Evolutionary conservation across 2,329 filamentous ascomycete genomes (phyloP).

Genomic region (Cercospora canescens): DNA sequence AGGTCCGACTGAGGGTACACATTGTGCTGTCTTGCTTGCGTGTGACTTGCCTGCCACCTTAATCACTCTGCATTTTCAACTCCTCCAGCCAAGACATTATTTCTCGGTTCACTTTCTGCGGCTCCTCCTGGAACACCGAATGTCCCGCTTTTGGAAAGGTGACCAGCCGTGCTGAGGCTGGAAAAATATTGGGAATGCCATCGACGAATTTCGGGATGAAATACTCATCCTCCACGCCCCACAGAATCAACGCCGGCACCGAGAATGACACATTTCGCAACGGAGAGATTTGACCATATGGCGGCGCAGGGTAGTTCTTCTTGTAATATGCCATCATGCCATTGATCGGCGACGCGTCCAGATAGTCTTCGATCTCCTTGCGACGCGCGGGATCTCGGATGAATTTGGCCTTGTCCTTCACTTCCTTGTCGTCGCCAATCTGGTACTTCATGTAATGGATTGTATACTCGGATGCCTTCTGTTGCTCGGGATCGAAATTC

Average conservation of each 20-base stretch:
- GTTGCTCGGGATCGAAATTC: slow-evolving; percentile 7
- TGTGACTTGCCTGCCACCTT: background rate
- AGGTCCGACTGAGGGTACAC: background rate
- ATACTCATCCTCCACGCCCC: background rate
- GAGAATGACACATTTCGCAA: background rate
- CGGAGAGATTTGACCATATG: slow-evolving; percentile 2
- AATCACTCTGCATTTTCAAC: background rate
- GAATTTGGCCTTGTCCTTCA: background rate
- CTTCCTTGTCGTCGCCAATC: slow-evolving; percentile 7
- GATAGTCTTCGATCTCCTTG: slow-evolving; percentile 5
- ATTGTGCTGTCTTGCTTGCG: background rate
- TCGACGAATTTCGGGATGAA: background rate
- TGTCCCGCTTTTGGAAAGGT: slow-evolving; percentile 5
- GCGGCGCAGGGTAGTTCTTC: slow-evolving; percentile 4
- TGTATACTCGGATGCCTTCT: slow-evolving; percentile 6
- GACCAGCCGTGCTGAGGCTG: background rate
- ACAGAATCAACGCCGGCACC: background rate
- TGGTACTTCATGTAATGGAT: slow-evolving; percentile 1
- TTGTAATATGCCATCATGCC: slow-evolving; percentile 13
- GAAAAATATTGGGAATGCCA: background rate
- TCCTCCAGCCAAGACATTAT: slow-evolving; percentile 3
- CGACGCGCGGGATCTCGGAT: slow-evolving; percentile 1
- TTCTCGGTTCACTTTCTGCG: slow-evolving; percentile 4
- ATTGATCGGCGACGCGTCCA: slow-evolving; percentile 2
- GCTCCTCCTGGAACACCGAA: slow-evolving; percentile 4